These are phyloP conservation scores for Xylaria intraflava DNA, from an alignment of 495 filamentous ascomycete genomes.

Conservation along the genomic window DNA sequence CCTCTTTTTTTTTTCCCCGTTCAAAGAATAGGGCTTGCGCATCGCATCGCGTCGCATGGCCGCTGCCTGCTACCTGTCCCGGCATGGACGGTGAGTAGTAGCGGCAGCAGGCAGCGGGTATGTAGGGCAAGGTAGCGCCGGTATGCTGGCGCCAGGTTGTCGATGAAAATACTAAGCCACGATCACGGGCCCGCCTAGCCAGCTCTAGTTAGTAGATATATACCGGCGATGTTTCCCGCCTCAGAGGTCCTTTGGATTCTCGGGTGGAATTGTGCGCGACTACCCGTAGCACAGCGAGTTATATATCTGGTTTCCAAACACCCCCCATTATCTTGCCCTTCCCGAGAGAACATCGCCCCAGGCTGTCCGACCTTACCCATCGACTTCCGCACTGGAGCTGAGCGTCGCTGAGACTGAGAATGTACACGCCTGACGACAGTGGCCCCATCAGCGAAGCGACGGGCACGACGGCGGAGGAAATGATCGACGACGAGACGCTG, in stretches of 20 bases:
- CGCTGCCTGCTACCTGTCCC: no score
- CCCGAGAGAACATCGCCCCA: not conserved
- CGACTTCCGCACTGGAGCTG: not conserved
- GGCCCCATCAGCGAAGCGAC: not conserved
- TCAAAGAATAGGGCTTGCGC: not conserved
- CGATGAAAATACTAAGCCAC: not conserved
- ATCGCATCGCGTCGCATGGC: conserved; percentile 1
- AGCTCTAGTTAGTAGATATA: conserved; percentile 1
- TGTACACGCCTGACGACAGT: conserved; percentile 1
- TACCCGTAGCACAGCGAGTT: no score
- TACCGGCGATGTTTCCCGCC: no score
- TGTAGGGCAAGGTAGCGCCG: not conserved
- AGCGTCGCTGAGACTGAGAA: not conserved
- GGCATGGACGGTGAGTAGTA: not conserved
- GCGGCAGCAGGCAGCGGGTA: no score
- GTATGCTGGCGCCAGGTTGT: not conserved
- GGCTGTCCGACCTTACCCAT: not conserved
- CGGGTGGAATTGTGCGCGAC: no score
- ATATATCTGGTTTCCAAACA: no score
- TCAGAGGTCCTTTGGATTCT: no score
- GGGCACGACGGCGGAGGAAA: not conserved
- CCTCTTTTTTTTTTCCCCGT: no score
- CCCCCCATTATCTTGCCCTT: not conserved
- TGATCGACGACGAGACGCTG: conserved; percentile 3
- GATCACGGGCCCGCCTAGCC: not conserved